Evolutionary conservation across 1,284 basidiomycete species (phyloP), one percentile per base, ranked within the genome.

Genomic region (Heimioporus punctisporus): DNA sequence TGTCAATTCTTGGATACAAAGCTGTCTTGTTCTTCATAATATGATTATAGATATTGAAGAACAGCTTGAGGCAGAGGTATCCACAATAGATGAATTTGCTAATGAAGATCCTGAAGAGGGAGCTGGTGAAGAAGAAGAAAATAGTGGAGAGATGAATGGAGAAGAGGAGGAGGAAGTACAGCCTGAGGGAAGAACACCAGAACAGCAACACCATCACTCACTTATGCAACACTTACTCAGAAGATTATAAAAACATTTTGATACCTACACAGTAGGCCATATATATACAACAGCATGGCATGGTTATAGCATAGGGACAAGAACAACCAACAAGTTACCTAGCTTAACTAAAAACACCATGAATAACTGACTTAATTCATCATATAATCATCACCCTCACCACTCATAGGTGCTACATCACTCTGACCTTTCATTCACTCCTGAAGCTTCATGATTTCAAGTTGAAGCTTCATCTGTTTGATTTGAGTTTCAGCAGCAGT

Each of bases 31-130:
- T 34, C 31, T 34, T 17, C 31, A 34, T 17, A 34, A 34, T 9
- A 34, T 61, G 54, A 60, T 62, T 1, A 34, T 60, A 4, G 40
- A 53, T 2, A 51, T 60, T 50, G 58, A 60, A 27, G 52, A 60
- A n/a, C 15, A 54, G 6, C 50, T 59, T 41, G 57, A 42, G 9
- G 6, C 56, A 24, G 10, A 19, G 34, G 2, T 14, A 31, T 51
- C 44, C 24, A 12, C 25, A 34, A 34, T 9, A 28, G 21, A 8
- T 21, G 8, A 24, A 21, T 53, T 50, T 50, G 41, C 40, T 28
- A 17, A 11, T n/a, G 23, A 54, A 21, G 45, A 30, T 19, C 14
- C n/a, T 23, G 14, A 24, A 24, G 46, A 24, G 19, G 30, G 10
- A 30, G 23, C 3, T 19, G 30, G 24, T 23, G 30, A 11, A 17